Base-by-base conservation (phyloP, 495 filamentous ascomycete genomes). In the Staphylotrichum tortipilum region DNA sequence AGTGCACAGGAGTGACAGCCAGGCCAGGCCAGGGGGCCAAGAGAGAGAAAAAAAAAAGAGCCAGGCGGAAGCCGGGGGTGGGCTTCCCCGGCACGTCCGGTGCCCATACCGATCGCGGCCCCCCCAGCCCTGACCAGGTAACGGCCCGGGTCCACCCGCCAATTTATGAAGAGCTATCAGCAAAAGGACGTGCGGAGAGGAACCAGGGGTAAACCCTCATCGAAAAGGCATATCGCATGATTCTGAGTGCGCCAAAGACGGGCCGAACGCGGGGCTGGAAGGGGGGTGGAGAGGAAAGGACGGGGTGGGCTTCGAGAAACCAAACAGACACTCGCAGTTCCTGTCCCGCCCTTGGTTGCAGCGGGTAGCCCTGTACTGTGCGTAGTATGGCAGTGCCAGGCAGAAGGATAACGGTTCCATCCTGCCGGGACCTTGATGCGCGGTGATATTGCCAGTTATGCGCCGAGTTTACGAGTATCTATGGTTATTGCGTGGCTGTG, bases 61-160 rank as follows among this genome's bases (percentile, higher is more conserved):
- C 43, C 24, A 29, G 17, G 7, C 49, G 49, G 49, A 52, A 52
- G 21, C 49, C 35, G 42, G 41, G 41, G 41, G 33, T 30, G 30
- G 18, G 12, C 49, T 52, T 52, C 49, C 49, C 41, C 49, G 49
- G 5, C 9, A 23, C 12, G 10, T 30, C 9, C 31, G 18, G 22
- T 14, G 7, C 38, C 41, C 49, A 45, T 52, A 21, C 40, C 49
- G 40, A 52, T 52, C 41, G 49, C 22, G 38, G 30, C 0, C 22
- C 30, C 30, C 34, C n/a, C 14, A 24, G 24, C 22, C 38, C 45
- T 43, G 47, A 50, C 39, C 9, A 36, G 47, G 47, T 36, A 50
- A 44, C 47, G 47, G 47, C 30, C 47, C 30, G 47, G 47, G 39
- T 42, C 38, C 38, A 30, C 47, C 47, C 47, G 44, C 44, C 7